Percentiles rank a stretch among this genome's conserved stretches.
These are phyloP conservation scores for Metschnikowia kofuensis DNA, from an alignment of 805 yeast species.

Conservation along the genomic window DNA sequence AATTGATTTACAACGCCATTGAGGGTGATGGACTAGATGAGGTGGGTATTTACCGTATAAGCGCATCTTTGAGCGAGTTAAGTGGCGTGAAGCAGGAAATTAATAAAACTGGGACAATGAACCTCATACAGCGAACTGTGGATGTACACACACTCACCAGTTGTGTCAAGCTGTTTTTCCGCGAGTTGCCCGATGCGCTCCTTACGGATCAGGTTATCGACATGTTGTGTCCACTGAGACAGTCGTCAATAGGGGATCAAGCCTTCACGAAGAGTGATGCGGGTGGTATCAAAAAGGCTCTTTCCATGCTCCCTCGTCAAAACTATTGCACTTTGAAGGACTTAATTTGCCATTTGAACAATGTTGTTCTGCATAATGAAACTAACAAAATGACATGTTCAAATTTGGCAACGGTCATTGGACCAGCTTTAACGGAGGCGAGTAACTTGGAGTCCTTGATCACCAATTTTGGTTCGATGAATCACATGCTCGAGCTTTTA, in stretches of 20 bases:
- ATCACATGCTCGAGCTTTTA: slow-evolving; percentile 49
- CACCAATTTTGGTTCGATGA: slow-evolving; percentile 54
- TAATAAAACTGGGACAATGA: slow-evolving; percentile 45
- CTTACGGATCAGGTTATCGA: slow-evolving; percentile 66
- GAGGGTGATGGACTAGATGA: slow-evolving; percentile 88
- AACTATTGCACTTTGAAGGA: slow-evolving; percentile 69
- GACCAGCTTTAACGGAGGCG: slow-evolving; percentile 59
- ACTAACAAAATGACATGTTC: slow-evolving; percentile 84
- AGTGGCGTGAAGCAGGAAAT: slow-evolving; percentile 42
- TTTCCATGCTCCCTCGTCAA: slow-evolving; percentile 52
- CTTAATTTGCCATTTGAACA: slow-evolving; percentile 65
- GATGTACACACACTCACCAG: slow-evolving; percentile 88
- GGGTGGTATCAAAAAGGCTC: slow-evolving; percentile 25
- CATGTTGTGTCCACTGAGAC: slow-evolving; percentile 45
- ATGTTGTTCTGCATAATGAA: slow-evolving; percentile 63
- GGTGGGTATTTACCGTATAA: slow-evolving; percentile 81
- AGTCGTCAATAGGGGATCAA: slow-evolving; percentile 14
- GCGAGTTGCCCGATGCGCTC: slow-evolving; percentile 85
- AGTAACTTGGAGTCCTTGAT: slow-evolving; percentile 46
- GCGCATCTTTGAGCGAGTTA: slow-evolving; percentile 50
- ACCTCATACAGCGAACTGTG: slow-evolving; percentile 50
- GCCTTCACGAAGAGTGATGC: slow-evolving; percentile 6
- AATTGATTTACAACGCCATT: slow-evolving; percentile 64
- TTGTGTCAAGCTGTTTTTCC: slow-evolving; percentile 74
- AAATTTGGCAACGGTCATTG: slow-evolving; percentile 86